Percentiles rank a stretch among this genome's conserved stretches.
phyloP scores from a whole-genome alignment of 331 rosid species.

The Rhamnella rubrinervis region DNA sequence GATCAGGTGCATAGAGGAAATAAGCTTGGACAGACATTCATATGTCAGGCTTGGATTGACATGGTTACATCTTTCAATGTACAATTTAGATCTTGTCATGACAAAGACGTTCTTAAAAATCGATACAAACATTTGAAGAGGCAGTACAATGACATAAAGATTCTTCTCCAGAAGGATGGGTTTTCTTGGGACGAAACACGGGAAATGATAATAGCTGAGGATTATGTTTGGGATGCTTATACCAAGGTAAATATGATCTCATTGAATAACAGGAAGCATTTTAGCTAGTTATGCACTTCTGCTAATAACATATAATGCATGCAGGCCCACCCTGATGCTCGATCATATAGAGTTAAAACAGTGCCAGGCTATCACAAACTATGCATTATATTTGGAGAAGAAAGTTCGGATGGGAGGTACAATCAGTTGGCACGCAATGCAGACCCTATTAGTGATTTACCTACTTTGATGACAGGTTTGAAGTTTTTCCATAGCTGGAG shows the following conservation, averaged over 20 bases:
- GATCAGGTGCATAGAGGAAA: conserved; percentile 66
- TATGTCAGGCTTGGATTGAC: conserved; percentile 69
- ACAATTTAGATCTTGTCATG: conserved; percentile 59
- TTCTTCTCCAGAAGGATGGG: conserved; percentile 57
- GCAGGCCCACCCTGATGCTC: conserved; percentile 78
- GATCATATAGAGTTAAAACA: conserved; percentile 73
- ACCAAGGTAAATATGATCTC: conserved; percentile 44
- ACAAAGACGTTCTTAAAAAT: conserved; percentile 75
- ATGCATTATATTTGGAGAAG: conserved; percentile 63
- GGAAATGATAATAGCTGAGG: conserved; percentile 68
- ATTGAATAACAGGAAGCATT: conserved; percentile 9
- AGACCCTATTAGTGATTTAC: conserved; percentile 36
- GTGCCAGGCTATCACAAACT: conserved; percentile 62
- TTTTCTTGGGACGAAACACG: conserved; percentile 74
- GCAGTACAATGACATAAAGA: conserved; percentile 60
- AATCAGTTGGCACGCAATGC: conserved; percentile 45
- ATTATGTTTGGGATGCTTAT: conserved; percentile 65
- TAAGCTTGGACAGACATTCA: conserved; percentile 65
- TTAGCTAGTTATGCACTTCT: conserved; percentile 8
- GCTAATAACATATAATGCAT: conserved; percentile 24
- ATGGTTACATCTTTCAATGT: conserved; percentile 57
- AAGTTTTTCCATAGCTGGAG: not conserved
- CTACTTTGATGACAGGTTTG: conserved; percentile 45
- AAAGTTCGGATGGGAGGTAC: conserved; percentile 50
- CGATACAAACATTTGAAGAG: conserved; percentile 69